Base-by-base conservation (phyloP, 345 rosid species). In the Gossypium rotundifolium region DNA sequence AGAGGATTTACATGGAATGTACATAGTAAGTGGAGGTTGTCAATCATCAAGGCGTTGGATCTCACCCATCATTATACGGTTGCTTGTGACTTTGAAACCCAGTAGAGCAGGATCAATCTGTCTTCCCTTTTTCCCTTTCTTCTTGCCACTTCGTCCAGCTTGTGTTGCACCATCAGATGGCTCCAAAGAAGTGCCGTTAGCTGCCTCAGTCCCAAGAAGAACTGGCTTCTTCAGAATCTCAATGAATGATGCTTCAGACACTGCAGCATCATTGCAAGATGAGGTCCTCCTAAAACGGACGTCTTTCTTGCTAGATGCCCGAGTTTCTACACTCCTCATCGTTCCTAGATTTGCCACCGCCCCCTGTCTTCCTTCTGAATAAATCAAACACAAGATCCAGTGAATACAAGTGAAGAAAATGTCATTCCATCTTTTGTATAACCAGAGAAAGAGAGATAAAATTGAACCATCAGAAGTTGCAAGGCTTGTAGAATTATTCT, bases 171-270 rank as follows among this genome's bases (percentile, higher is more conserved):
- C 65, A 23, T 87, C 87, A 14, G 74, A 76, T 52, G 79, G 18
- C 57, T 87, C 90, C 22, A 76, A 70, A 52, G 71, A 65, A 44
- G 70, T 59, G 58, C 22, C 58, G 29, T 64, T 76, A 11, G 18
- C 65, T 17, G 74, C 51, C 38, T 78, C 81, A 10, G 52, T 18
- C 29, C 72, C 79, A 0, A 51, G 75, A 40, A 10, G 62, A 53
- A 66, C 77, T 1, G 78, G 76, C 49, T 75, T 87, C 82, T 81
- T 89, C 54, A 89, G 88, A 93, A 91, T 86, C 77, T 91, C 98
- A 4, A 89, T 90, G 74, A 91, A 93, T 18, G 97, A 91, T 29
- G 96, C 77, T 76, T 89, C 94, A 7, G 94, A 73, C 0, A 64
- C 81, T 29, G 83, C 83, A 10, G 85, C 85, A 75, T 87, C 90